Conservation (phyloP, 305 asterid genomes). For the Solanum hybrid region DNA sequence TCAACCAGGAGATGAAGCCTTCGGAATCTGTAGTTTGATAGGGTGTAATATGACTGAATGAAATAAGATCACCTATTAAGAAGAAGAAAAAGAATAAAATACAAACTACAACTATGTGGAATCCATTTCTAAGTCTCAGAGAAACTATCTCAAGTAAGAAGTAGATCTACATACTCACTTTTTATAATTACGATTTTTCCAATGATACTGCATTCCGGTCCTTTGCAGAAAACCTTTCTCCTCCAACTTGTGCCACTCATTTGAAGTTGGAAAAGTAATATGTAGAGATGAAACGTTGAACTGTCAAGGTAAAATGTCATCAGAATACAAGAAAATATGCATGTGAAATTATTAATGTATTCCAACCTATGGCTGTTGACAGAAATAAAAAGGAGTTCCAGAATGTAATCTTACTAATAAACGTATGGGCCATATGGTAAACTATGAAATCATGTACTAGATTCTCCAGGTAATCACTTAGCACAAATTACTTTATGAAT, state of each 20-base stretch:
- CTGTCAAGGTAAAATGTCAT: conserved; percentile 32
- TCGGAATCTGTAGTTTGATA: neutral
- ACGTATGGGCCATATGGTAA: neutral
- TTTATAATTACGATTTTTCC: conserved; percentile 77
- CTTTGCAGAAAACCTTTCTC: conserved; percentile 87
- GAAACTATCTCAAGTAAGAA: conserved; percentile 12
- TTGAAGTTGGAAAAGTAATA: conserved; percentile 67
- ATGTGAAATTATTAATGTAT: neutral
- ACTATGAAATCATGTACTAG: neutral
- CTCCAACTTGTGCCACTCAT: conserved; percentile 60
- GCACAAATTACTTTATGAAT: neutral
- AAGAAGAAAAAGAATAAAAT: neutral
- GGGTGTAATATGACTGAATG: neutral
- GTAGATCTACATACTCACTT: conserved; percentile 35
- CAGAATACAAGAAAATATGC: neutral
- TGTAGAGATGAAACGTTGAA: conserved; percentile 87
- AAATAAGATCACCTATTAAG: neutral
- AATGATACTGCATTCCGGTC: conserved; percentile 90
- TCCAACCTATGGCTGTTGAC: neutral
- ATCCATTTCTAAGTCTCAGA: neutral
- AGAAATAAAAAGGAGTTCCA: neutral
- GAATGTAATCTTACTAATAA: neutral
- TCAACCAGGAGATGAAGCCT: neutral
- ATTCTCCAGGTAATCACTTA: neutral
- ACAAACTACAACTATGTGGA: neutral